These are phyloP conservation scores for Tagetes patula DNA, from an alignment of 129 eudicot genomes.

Conservation along the genomic window DNA sequence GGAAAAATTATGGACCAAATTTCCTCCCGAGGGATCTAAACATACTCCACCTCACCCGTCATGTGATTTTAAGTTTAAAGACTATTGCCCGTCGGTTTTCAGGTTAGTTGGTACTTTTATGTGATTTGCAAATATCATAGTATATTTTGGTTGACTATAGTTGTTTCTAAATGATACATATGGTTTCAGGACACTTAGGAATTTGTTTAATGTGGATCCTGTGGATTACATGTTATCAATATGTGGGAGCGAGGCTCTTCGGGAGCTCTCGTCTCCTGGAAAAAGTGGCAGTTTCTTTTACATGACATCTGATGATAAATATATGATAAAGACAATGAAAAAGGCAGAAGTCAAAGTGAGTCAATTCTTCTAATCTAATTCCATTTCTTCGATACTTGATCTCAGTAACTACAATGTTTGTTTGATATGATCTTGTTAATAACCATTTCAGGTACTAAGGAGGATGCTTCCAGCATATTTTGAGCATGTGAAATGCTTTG, in stretches of 20 bases:
- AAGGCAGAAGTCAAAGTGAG: slow-evolving; percentile 90
- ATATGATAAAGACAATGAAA: slow-evolving; percentile 94
- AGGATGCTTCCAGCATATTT: slow-evolving; percentile 93
- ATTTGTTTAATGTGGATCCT: slow-evolving; percentile 82
- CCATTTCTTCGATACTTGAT: not conserved
- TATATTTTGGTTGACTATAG: slow-evolving; percentile 13
- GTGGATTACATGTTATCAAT: slow-evolving; percentile 93
- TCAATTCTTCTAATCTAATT: not conserved
- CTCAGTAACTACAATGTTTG: not conserved
- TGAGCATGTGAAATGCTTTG: slow-evolving; percentile 67
- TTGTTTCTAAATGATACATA: not conserved
- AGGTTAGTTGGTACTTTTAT: slow-evolving; percentile 40
- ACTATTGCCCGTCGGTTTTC: slow-evolving; percentile 81
- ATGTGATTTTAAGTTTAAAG: slow-evolving; percentile 79
- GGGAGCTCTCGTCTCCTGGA: slow-evolving; percentile 97
- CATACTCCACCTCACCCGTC: slow-evolving; percentile 92
- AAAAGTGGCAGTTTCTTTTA: slow-evolving; percentile 98
- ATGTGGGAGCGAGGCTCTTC: slow-evolving; percentile 88
- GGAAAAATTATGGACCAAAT: slow-evolving; percentile 80
- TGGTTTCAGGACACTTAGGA: slow-evolving; percentile 70
- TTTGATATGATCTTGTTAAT: not conserved
- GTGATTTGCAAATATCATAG: not conserved
- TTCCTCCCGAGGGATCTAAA: slow-evolving; percentile 83
- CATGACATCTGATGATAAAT: slow-evolving; percentile 84
- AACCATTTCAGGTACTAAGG: slow-evolving; percentile 57